Percentiles rank a stretch among this genome's conserved stretches.
Conservation (phyloP, 2,329 filamentous ascomycete species). For the Neofusicoccum sp. region DNA sequence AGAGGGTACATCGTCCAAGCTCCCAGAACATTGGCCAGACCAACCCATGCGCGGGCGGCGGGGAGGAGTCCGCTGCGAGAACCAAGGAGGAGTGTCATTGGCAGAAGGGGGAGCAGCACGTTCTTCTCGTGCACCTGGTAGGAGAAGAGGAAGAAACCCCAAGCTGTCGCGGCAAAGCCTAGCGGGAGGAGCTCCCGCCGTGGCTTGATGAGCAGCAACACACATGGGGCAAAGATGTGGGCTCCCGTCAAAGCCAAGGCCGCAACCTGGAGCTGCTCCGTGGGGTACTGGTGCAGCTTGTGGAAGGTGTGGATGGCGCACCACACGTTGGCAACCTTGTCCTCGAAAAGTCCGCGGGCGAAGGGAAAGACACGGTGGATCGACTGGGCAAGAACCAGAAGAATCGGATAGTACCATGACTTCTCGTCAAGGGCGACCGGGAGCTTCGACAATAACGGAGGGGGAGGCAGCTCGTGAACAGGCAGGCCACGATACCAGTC, state of each 20-base stretch:
- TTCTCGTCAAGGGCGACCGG: constrained; percentile 57
- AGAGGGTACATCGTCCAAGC: constrained; percentile 94
- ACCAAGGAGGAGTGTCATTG: constrained; percentile 85
- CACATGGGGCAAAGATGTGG: constrained; percentile 75
- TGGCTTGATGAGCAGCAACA: constrained; percentile 76
- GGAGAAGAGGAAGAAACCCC: constrained; percentile 97
- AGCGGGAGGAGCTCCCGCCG: constrained; percentile 73
- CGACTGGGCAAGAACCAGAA: constrained; percentile 78
- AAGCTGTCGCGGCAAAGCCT: constrained; percentile 79
- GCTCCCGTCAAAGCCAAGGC: constrained; percentile 73
- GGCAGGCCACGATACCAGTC: constrained; percentile 65
- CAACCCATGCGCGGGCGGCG: constrained; percentile 81
- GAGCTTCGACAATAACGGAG: constrained; percentile 64
- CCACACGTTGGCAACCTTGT: constrained; percentile 99
- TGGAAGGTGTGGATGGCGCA: constrained; percentile 86
- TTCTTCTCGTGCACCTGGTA: constrained; percentile 99
- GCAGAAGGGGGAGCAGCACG: constrained; percentile 84
- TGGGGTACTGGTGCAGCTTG: constrained; percentile 76
- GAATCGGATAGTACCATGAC: constrained; percentile 68
- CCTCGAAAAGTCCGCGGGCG: constrained; percentile 91
- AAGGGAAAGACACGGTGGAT: constrained; percentile 95
- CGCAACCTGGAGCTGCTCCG: constrained; percentile 68
- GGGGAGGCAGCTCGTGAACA: constrained; percentile 56
- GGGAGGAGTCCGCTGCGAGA: constrained; percentile 74
- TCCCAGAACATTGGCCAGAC: constrained; percentile 89